These are phyloP conservation scores for Yamadazyma laniorum DNA, from an alignment of 805 yeast species.

Conservation along the genomic window DNA sequence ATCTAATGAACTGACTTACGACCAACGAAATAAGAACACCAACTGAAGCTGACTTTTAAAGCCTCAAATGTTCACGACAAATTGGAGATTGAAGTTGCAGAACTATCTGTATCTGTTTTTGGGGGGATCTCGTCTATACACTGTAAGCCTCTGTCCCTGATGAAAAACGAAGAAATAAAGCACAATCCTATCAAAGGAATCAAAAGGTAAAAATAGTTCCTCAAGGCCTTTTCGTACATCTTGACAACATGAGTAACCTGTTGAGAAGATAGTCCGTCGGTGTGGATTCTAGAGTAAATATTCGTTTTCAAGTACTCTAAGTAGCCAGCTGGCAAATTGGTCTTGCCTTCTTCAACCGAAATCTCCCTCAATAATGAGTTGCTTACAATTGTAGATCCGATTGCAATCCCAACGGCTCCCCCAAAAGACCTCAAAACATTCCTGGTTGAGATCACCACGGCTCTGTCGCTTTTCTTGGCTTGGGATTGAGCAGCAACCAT, in stretches of 20 bases:
- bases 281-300: constrained; percentile 25
- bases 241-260: constrained; percentile 23
- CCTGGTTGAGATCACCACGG: constrained; percentile 57
- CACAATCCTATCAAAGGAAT: constrained; percentile 36
- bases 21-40: too few relatives aligned
- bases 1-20: too few relatives aligned
- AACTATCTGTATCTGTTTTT: constrained; percentile 8
- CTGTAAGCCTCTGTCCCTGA: constrained; percentile 36
- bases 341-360: not conserved
- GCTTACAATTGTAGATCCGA: constrained; percentile 38
- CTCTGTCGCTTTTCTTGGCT: constrained; percentile 49
- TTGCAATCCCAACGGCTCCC: constrained; percentile 59
- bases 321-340: constrained; percentile 14
- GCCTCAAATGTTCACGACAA: too few relatives aligned
- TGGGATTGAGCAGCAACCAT: constrained; percentile 59
- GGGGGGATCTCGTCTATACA: constrained; percentile 31
- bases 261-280: constrained; percentile 12
- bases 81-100: constrained; percentile 5
- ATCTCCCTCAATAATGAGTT: constrained; percentile 31
- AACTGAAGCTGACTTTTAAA: too few relatives aligned
- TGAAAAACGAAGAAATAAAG: constrained; percentile 27
- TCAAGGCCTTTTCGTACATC: constrained; percentile 33
- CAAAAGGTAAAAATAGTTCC: constrained; percentile 33
- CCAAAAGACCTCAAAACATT: constrained; percentile 59
- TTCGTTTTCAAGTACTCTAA: constrained; percentile 23